Percentiles rank a stretch among this genome's conserved stretches.
Evolutionary conservation across 768 basidiomycete genomes (phyloP).

Genomic region (button mushroom (Agaricus bisporus)): DNA sequence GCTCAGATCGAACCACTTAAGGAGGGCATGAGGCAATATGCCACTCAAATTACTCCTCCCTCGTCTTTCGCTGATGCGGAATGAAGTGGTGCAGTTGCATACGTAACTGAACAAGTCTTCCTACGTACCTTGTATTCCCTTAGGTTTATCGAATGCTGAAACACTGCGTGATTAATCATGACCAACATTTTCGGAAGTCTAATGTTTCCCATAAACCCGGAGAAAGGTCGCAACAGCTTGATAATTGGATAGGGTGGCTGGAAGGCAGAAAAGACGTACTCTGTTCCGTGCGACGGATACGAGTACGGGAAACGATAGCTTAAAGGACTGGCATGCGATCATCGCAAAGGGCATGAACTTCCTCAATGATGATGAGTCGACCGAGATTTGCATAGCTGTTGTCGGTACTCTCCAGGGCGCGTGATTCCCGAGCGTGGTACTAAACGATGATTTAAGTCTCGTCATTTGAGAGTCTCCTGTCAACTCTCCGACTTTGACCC

Average conservation of each 20-base stretch:
- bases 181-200: too few species aligned
- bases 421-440: constrained; percentile 99
- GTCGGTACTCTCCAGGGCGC: constrained; percentile 95
- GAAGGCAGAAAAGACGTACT: constrained; percentile 94
- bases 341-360: constrained; percentile 95
- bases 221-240: constrained; percentile 97
- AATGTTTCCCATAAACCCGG: constrained; percentile 70
- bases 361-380: constrained; percentile 94
- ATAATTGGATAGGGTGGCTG: constrained; percentile 96
- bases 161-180: too few species aligned
- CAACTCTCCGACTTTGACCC: constrained; percentile 87
- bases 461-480: constrained; percentile 98
- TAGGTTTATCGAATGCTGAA: too few species aligned
- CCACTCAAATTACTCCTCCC: too few species aligned
- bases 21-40: too few species aligned
- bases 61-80: too few species aligned
- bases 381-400: constrained; percentile 96
- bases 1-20: too few species aligned
- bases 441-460: constrained; percentile 97
- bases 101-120: too few species aligned
- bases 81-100: too few species aligned
- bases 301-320: constrained; percentile 81
- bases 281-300: constrained; percentile 93
- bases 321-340: constrained; percentile 97
- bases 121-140: too few species aligned